Percentiles rank a stretch among this genome's conserved stretches.
Evolutionary conservation across 2,329 filamentous ascomycete genomes (phyloP).

Genomic region (Colletotrichum orchidophilum): DNA sequence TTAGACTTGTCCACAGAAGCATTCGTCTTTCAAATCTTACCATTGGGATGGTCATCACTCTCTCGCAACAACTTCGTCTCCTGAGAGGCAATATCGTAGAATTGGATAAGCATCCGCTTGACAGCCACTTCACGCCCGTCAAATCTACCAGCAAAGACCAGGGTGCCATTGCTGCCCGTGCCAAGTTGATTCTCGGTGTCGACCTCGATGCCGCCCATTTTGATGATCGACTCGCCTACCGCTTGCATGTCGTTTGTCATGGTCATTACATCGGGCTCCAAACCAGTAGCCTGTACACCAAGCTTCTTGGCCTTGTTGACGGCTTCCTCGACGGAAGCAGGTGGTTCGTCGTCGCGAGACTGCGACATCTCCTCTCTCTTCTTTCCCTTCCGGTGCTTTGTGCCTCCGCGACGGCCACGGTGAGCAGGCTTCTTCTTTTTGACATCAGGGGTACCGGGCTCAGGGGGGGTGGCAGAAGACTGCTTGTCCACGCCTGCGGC

Average conservation of each 20-base stretch:
- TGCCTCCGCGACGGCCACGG: conserved; percentile 76
- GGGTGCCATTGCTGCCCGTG: conserved; percentile 94
- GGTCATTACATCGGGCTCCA: conserved; percentile 71
- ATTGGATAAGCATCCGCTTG: conserved; percentile 95
- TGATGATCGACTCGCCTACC: conserved; percentile 67
- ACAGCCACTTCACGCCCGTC: conserved; percentile 94
- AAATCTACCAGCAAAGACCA: conserved; percentile 94
- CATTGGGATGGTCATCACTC: conserved; percentile 93
- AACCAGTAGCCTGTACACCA: conserved; percentile 56
- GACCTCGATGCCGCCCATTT: conserved; percentile 72
- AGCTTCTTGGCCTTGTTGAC: conserved; percentile 68
- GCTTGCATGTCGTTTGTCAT: conserved; percentile 66
- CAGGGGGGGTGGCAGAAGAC: neutral
- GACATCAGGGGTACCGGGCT: conserved; percentile 54
- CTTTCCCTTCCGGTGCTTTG: conserved; percentile 70
- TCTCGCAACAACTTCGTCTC: conserved; percentile 91
- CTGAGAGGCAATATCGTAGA: conserved; percentile 93
- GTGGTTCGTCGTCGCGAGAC: conserved; percentile 57
- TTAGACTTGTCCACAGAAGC: conserved; percentile 38
- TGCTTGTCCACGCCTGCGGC: neutral
- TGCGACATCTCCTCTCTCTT: conserved; percentile 62
- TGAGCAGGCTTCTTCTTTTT: conserved; percentile 78
- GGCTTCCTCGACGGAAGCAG: conserved; percentile 67
- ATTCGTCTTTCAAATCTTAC: conserved; percentile 48
- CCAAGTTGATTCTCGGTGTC: conserved; percentile 71